Evolutionary conservation across 2,329 filamentous ascomycete species (phyloP).

Genomic region (Lecanoromycetidae sp.): DNA sequence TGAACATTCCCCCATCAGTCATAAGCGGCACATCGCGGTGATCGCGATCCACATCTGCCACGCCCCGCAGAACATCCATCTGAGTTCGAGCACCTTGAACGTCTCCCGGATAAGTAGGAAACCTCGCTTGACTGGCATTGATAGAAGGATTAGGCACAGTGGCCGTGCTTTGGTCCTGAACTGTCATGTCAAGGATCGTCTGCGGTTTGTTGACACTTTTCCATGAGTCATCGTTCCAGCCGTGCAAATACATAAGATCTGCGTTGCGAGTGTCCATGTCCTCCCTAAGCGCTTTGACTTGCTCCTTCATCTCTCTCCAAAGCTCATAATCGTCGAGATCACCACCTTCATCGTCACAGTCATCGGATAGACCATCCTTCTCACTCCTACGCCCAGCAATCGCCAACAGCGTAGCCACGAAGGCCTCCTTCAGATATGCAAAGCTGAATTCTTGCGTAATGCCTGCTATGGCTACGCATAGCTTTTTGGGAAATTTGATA

Average conservation of each 20-base stretch:
- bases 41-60: neutral
- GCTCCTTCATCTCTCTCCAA: constrained; percentile 52
- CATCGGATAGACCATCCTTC: neutral
- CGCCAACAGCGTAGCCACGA: constrained; percentile 50
- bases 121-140: neutral
- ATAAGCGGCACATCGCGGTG: neutral
- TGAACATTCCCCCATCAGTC: constrained; percentile 1
- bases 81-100: neutral
- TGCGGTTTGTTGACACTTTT: too few species aligned
- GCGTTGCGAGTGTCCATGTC: constrained; percentile 26
- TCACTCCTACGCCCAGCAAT: constrained; percentile 34
- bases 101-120: neutral
- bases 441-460: constrained; percentile 57
- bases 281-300: constrained; percentile 48
- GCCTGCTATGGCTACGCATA: constrained; percentile 48
- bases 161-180: neutral
- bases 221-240: too few species aligned
- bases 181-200: neutral
- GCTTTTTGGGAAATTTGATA: constrained; percentile 48
- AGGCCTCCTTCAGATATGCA: constrained; percentile 58
- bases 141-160: neutral
- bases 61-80: neutral
- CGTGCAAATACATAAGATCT: too few species aligned
- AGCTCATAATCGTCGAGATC: constrained; percentile 42
- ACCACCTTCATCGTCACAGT: constrained; percentile 31